These are phyloP conservation scores for Drechslera avenae DNA, from an alignment of 2,329 filamentous ascomycete genomes.

Conservation along the genomic window DNA sequence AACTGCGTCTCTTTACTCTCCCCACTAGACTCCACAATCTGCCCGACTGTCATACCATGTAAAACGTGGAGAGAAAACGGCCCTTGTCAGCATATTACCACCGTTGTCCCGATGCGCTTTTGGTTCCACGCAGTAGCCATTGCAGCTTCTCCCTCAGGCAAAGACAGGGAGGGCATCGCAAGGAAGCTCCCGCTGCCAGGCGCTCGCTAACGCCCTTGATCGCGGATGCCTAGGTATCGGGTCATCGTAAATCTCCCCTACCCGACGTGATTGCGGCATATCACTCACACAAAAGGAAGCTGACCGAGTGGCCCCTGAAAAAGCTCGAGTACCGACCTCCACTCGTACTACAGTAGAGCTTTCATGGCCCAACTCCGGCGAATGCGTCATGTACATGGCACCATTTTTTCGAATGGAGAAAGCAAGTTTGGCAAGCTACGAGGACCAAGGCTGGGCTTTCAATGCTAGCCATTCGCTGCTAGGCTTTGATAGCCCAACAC, in stretches of 20 bases:
- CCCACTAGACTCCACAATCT: neutral
- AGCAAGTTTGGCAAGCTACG: too few relatives aligned
- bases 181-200: conserved; percentile 24
- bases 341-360: too few relatives aligned
- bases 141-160: conserved; percentile 6
- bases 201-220: conserved; percentile 25
- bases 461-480: too few relatives aligned
- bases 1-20: neutral
- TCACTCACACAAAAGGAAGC: too few relatives aligned
- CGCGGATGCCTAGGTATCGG: conserved; percentile 14
- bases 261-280: too few relatives aligned
- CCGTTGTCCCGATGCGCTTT: neutral
- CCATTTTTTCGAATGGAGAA: too few relatives aligned
- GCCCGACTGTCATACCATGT: conserved; percentile 1
- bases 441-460: too few relatives aligned
- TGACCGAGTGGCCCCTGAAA: too few relatives aligned
- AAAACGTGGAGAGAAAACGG: conserved; percentile 1
- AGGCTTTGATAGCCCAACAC: too few relatives aligned
- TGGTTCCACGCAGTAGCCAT: conserved; percentile 3
- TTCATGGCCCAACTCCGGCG: too few relatives aligned
- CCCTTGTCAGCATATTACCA: conserved; percentile 6
- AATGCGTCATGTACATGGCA: too few relatives aligned
- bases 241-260: neutral
- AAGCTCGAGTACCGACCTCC: too few relatives aligned
- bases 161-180: conserved; percentile 2